Percentiles rank a stretch among this genome's conserved stretches.
These are phyloP conservation scores for Daldinia sp. DNA, from an alignment of 2,329 filamentous ascomycete genomes.

Conservation along the genomic window DNA sequence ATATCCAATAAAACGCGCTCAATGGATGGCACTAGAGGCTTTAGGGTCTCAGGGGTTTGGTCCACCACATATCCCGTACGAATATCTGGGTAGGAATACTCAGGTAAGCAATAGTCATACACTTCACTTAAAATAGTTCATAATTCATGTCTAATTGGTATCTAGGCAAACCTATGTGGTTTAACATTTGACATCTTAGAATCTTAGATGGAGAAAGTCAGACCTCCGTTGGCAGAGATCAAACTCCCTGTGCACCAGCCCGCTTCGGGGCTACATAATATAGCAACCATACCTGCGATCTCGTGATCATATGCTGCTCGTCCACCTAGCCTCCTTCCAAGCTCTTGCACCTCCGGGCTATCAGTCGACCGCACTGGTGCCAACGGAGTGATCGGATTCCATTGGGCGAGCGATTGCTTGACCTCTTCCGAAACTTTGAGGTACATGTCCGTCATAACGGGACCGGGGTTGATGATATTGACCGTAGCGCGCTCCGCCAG, in stretches of 20 bases:
- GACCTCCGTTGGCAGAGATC: not conserved
- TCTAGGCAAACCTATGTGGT: not conserved
- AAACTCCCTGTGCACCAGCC: constrained; percentile 2
- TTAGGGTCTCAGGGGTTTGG: not conserved
- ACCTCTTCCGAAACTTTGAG: not conserved
- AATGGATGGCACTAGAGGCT: not conserved
- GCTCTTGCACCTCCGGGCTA: constrained; percentile 29
- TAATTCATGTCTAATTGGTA: not conserved
- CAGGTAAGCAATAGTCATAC: too few species aligned
- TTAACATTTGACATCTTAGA: not conserved
- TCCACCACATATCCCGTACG: too few species aligned
- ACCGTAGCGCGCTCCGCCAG: not conserved
- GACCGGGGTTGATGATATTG: not conserved
- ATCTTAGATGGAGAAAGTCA: not conserved
- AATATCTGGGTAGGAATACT: too few species aligned
- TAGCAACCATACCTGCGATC: constrained; percentile 38
- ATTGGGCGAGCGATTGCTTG: not conserved
- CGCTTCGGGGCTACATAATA: not conserved
- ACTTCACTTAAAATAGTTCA: not conserved
- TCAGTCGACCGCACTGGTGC: constrained; percentile 43
- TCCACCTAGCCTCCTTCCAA: constrained; percentile 32
- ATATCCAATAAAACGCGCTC: not conserved
- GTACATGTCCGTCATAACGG: constrained; percentile 4
- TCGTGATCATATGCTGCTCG: constrained; percentile 38
- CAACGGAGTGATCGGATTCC: not conserved